Base-by-base conservation (phyloP, 805 yeast genomes). In the Helenozyma rhizophorensis region DNA sequence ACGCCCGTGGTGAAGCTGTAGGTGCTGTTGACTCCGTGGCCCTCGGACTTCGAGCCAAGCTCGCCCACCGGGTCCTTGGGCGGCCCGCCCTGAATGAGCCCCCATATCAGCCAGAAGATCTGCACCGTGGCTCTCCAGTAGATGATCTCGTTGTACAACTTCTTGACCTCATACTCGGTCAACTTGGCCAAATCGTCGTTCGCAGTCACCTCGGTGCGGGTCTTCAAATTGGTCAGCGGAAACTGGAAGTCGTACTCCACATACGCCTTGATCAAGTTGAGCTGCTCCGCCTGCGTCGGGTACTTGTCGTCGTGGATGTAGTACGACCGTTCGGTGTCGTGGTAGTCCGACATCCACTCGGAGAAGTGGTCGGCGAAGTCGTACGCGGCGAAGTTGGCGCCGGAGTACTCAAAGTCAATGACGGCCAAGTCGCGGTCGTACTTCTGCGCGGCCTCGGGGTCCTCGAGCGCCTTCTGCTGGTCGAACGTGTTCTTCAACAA, bases 341-440 rank as follows among this genome's bases (percentile, higher is more conserved):
- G 85, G 54, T 90, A 93, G 62, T 93, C 87, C 30, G 86, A 74
- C 97, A 89, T 93, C 98, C 98, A 90, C 63, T 90, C 98, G 43
- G 84, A 74, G 47, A 93, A 84, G 62, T 93, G 98, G 56, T 93
- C 89, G 10, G 89, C 89, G 35, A 93, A 75, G 55, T 93, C 98
- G 54, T 70, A 86, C 2, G 94, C 95, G 1, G 95, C 87, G 27
- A 80, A 68, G 51, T 89, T 93, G 9, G 95, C 79, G 1, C 96
- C 97, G 0, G 96, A 79, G 57, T 90, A 93, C 61, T 93, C 98
- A 57, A 93, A 93, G 56, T 93, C 98, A 51, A 93, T 93, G 9
- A 93, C 98, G 9, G 85, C 95, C 37, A 90, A 68, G 53, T 79
- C 82, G 15, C 34, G 37, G 46, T 66, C 72, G 34, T 54, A 50